These are phyloP conservation scores for Dryadomyces sulphureus DNA, from an alignment of 2,329 filamentous ascomycete genomes.

Conservation along the genomic window DNA sequence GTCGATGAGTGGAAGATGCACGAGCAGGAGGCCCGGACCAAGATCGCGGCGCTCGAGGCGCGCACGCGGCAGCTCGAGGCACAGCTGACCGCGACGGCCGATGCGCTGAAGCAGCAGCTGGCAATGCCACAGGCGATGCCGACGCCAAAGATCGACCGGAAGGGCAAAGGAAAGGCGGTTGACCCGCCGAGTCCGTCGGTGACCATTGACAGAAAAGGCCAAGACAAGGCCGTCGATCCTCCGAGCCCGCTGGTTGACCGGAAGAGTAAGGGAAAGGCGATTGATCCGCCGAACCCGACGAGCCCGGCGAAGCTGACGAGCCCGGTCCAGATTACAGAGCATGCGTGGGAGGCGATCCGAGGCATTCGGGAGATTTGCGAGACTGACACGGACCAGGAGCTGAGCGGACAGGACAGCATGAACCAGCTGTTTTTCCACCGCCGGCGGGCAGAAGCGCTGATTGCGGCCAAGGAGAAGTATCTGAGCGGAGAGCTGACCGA, in stretches of 20 bases:
- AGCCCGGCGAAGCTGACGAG: not conserved
- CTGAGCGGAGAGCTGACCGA: not conserved
- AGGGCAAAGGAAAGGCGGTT: no score
- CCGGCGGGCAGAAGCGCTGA: not conserved
- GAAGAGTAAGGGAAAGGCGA: no score
- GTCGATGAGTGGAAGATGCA: constrained; percentile 23
- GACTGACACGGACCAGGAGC: not conserved
- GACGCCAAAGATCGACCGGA: no score
- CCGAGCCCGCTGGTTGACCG: no score
- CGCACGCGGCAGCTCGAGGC: not conserved
- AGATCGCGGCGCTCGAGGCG: not conserved
- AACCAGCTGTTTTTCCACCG: not conserved
- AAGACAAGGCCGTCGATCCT: no score
- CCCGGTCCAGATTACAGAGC: not conserved
- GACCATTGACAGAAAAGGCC: no score
- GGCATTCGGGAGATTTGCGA: not conserved
- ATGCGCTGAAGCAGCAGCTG: no score
- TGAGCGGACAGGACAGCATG: not conserved
- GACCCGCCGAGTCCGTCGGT: no score
- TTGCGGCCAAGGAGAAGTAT: not conserved
- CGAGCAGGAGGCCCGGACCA: constrained; percentile 12
- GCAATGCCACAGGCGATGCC: no score
- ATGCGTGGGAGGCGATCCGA: not conserved
- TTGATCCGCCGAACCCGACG: no score
- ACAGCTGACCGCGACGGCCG: no score